A percentile compares a stretch with the other conserved stretches of the same genome.
phyloP scores from a whole-genome alignment of 2,329 filamentous ascomycete genomes.

The Colletotrichum noveboracense region DNA sequence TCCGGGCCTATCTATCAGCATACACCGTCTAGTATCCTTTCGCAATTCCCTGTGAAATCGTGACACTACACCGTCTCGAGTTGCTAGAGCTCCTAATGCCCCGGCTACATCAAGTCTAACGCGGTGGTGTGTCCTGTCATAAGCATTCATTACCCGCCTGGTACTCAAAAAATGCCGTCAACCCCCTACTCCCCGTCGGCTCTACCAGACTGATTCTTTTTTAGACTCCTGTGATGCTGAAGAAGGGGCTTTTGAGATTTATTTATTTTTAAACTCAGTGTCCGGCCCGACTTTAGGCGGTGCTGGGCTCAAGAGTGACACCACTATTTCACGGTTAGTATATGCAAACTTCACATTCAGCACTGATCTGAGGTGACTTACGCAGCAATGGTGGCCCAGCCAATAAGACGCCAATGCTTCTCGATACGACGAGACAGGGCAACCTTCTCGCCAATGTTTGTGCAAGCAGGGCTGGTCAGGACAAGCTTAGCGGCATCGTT shows the following conservation, averaged over 20 bases:
- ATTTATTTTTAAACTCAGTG: not conserved
- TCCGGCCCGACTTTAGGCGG: constrained; percentile 36
- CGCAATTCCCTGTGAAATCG: not conserved
- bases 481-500: constrained; percentile 96
- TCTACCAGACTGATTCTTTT: constrained; percentile 15
- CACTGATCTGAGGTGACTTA: constrained; percentile 43
- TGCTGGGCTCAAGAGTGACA: constrained; percentile 59
- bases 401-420: constrained; percentile 97
- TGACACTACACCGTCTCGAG: constrained; percentile 1
- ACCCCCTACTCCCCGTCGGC: not conserved
- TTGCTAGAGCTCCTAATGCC: not conserved
- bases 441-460: constrained; percentile 97
- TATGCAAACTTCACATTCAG: not conserved
- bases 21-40: constrained; percentile 11
- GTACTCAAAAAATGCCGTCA: constrained; percentile 13
- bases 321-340: constrained; percentile 44
- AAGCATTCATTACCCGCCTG: constrained; percentile 20
- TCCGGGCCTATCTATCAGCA: constrained; percentile 20
- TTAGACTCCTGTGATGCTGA: constrained; percentile 21
- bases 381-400: constrained; percentile 83
- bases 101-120: constrained; percentile 4
- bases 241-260: constrained; percentile 15
- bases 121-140: constrained; percentile 9
- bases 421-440: constrained; percentile 95
- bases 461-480: constrained; percentile 93